Percentiles rank a stretch among this genome's conserved stretches.
These are phyloP conservation scores for Papiliotrema laurentii DNA, from an alignment of 1,284 basidiomycete species.

Conservation along the genomic window DNA sequence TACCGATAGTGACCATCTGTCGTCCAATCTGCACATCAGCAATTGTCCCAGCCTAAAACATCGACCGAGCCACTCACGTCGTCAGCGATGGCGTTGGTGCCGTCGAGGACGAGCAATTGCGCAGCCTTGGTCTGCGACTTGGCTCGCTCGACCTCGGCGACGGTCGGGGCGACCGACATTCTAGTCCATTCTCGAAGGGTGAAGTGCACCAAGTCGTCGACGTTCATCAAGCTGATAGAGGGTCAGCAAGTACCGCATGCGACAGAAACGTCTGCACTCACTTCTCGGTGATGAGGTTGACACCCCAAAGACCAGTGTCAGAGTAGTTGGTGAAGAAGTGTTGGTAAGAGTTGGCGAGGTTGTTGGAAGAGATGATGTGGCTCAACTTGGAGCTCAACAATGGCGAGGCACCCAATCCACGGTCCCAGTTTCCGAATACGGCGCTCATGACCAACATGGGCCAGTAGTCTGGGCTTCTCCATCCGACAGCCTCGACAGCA, in stretches of 20 bases:
- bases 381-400: constrained; percentile 87
- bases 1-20: constrained; percentile 91
- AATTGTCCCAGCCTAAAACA: not conserved
- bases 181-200: constrained; percentile 95
- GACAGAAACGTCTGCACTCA: constrained; percentile 21
- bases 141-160: constrained; percentile 88
- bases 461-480: constrained; percentile 98
- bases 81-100: constrained; percentile 93
- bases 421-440: constrained; percentile 99
- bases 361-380: constrained; percentile 86
- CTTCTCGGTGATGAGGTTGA: constrained; percentile 95
- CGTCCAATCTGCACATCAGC: constrained; percentile 63
- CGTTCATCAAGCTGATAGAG: constrained; percentile 60
- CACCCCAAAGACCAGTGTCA: constrained; percentile 98
- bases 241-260: not conserved
- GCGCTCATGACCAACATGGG: constrained; percentile 98
- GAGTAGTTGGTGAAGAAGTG: constrained; percentile 99
- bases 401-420: constrained; percentile 85
- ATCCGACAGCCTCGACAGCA: constrained; percentile 95
- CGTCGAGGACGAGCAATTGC: constrained; percentile 84
- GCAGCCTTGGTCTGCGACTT: constrained; percentile 98
- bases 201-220: constrained; percentile 93
- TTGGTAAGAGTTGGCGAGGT: constrained; percentile 99
- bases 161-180: constrained; percentile 82
- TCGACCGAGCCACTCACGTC: constrained; percentile 56